Percentiles rank a stretch among this genome's conserved stretches.
These are phyloP conservation scores for Ustilago esculenta DNA, from an alignment of 1,284 basidiomycete species.

Conservation along the genomic window DNA sequence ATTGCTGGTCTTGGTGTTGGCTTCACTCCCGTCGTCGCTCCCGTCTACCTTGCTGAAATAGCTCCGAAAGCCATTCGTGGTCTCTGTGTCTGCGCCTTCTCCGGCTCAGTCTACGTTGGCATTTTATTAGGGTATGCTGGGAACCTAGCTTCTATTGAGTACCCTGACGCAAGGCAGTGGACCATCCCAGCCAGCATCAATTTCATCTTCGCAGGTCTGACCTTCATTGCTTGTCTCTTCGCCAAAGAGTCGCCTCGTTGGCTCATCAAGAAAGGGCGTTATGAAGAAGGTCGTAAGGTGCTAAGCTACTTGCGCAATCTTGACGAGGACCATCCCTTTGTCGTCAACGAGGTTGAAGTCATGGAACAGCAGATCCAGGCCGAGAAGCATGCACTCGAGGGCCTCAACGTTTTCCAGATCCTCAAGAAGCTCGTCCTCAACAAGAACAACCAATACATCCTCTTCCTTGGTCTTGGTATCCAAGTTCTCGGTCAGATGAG, in stretches of 20 bases:
- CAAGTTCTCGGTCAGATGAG: conserved; percentile 53
- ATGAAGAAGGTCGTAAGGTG: conserved; percentile 43
- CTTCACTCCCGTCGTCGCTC: conserved; percentile 46
- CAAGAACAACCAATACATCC: conserved; percentile 48
- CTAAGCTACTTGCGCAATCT: conserved; percentile 48
- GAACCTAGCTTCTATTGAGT: conserved; percentile 26
- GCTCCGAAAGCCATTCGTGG: conserved; percentile 49
- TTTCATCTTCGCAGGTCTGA: conserved; percentile 52
- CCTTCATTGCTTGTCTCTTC: conserved; percentile 41
- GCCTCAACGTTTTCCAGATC: conserved; percentile 31
- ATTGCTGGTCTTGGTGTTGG: conserved; percentile 54
- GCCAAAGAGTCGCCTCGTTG: conserved; percentile 53
- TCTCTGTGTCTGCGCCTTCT: conserved; percentile 44
- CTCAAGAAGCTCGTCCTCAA: conserved; percentile 43
- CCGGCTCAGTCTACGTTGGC: conserved; percentile 41
- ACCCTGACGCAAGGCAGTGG: conserved; percentile 32
- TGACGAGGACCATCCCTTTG: conserved; percentile 32
- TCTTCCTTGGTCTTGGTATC: conserved; percentile 48
- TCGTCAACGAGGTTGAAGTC: conserved; percentile 43
- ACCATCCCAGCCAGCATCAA: conserved; percentile 48
- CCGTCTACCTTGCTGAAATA: conserved; percentile 48
- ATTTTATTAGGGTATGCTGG: conserved; percentile 40
- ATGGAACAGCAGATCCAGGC: conserved; percentile 41
- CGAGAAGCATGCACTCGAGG: conserved; percentile 39
- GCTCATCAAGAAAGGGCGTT: conserved; percentile 45